phyloP scores from a whole-genome alignment of 2,329 filamentous ascomycete genomes.

The Fusarium domesticum region DNA sequence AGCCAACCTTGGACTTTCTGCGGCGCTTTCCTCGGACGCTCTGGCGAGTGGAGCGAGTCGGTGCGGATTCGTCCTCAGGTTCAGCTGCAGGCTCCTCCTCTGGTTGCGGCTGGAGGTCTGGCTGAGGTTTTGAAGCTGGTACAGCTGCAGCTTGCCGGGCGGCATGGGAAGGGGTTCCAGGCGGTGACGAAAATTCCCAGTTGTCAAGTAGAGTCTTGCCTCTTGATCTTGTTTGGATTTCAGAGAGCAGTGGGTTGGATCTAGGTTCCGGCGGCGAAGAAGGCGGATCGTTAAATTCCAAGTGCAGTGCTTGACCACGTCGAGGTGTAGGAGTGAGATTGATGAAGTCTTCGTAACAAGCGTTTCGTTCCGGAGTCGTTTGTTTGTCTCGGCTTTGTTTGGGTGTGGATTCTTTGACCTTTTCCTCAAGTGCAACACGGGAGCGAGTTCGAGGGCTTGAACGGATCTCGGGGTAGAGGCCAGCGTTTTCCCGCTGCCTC shows the following conservation, averaged over 20 bases:
- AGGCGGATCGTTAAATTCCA: conserved; percentile 52
- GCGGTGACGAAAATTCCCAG: conserved; percentile 59
- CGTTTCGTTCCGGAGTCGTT: conserved; percentile 46
- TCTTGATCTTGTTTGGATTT: conserved; percentile 50
- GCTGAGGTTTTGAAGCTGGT: background rate
- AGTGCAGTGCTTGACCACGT: conserved; percentile 49
- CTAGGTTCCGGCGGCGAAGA: conserved; percentile 58
- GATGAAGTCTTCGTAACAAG: conserved; percentile 50
- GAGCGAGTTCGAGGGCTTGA: conserved; percentile 44
- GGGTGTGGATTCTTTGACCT: conserved; percentile 8
- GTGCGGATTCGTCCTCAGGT: conserved; percentile 1
- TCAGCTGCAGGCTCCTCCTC: conserved; percentile 1
- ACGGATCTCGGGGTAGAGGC: conserved; percentile 65
- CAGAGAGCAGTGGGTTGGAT: conserved; percentile 49
- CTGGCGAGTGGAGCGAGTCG: conserved; percentile 5
- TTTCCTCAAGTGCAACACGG: conserved; percentile 18
- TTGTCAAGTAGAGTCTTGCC: conserved; percentile 34
- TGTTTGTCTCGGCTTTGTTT: conserved; percentile 29
- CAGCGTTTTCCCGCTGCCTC: conserved; percentile 64
- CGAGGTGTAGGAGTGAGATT: conserved; percentile 60
- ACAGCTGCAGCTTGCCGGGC: conserved; percentile 23
- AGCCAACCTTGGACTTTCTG: conserved; percentile 15
- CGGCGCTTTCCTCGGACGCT: conserved; percentile 14
- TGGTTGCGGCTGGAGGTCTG: conserved; percentile 13
- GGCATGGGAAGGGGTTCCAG: conserved; percentile 46